Base-by-base conservation (phyloP, 148 eudicot species). In the Rhododendron ferrugineum region DNA sequence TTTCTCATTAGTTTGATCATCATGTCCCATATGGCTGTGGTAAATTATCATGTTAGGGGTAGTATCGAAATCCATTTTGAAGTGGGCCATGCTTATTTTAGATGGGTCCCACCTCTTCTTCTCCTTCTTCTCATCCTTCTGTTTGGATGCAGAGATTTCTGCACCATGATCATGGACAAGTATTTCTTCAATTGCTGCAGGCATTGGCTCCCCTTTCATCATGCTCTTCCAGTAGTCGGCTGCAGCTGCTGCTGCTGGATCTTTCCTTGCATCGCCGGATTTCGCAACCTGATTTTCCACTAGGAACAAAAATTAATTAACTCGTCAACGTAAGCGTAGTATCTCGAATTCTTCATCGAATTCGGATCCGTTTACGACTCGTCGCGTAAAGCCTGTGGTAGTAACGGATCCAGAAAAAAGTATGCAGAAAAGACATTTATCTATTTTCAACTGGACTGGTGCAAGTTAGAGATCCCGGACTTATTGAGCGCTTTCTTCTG, bases 131-230 rank as follows among this genome's bases (percentile, higher is more conserved):
- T n/a, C 64, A 22, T 15, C 44, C 5, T 54, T n/a, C 50, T 75
- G 18, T 18, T 37, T 10, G 60, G 66, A 23, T 10, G 1, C n/a
- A n/a, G 50, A 26, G 80, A 49, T 13, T 73, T 5, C 5, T 73
- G 7, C 36, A 44, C 81, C 70, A 26, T 7, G 72, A 11, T 20
- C 46, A 62, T 83, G 79, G 16, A 88, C 6, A 68, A 91, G 86
- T 30, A 64, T 10, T n/a, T 76, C 89, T 80, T 80, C 28, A 62
- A 93, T 86, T 14, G 88, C 87, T 56, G 88, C 83, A 34, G 95
- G 94, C 90, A 92, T 89, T 0, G 91, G 83, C 78, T 92, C 88
- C 23, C 64, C 95, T 42, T 91, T 87, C 94, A 90, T 91, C 9
- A 87, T 50, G 47, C 72, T 79, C 79, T 84, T 86, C 95, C 95